These are phyloP conservation scores for Nidularia sp. DNA, from an alignment of 768 basidiomycete genomes.

Conservation along the genomic window DNA sequence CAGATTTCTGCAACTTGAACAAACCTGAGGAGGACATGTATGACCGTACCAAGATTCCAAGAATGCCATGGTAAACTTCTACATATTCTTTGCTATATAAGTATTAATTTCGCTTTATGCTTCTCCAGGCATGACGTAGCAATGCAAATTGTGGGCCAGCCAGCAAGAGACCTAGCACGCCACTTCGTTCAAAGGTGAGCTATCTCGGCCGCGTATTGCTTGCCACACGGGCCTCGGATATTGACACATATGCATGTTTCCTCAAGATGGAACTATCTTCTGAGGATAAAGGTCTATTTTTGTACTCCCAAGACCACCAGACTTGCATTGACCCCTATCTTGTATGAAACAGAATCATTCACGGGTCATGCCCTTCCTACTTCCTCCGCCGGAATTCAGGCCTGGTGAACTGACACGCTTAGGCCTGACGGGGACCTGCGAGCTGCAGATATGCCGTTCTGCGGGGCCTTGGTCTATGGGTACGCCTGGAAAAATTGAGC, in stretches of 20 bases:
- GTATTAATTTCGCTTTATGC: not conserved
- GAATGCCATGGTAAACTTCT: conserved; percentile 87
- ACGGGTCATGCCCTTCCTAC: conserved; percentile 86
- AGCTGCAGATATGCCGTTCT: conserved; percentile 94
- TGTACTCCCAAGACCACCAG: conserved; percentile 5
- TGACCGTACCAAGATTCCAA: conserved; percentile 80
- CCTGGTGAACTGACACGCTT: conserved; percentile 71
- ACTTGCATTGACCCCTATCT: not conserved
- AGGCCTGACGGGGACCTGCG: conserved; percentile 92
- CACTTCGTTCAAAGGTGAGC: conserved; percentile 91
- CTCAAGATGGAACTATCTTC: conserved; percentile 86
- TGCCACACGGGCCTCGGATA: not conserved
- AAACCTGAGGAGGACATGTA: conserved; percentile 97
- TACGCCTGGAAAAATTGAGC: conserved; percentile 77
- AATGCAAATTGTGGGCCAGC: conserved; percentile 94
- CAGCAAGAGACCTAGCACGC: conserved; percentile 88
- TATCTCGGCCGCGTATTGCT: not conserved
- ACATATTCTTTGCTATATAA: not conserved
- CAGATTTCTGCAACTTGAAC: conserved; percentile 80
- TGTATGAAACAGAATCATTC: conserved; percentile 68
- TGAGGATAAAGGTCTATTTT: conserved; percentile 79
- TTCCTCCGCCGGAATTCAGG: conserved; percentile 92
- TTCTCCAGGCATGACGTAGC: conserved; percentile 87
- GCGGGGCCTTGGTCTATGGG: conserved; percentile 97
- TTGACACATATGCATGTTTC: not conserved